These are phyloP conservation scores for Carex myosuroides DNA, from an alignment of 176 grass and related monocot genomes.

Conservation along the genomic window DNA sequence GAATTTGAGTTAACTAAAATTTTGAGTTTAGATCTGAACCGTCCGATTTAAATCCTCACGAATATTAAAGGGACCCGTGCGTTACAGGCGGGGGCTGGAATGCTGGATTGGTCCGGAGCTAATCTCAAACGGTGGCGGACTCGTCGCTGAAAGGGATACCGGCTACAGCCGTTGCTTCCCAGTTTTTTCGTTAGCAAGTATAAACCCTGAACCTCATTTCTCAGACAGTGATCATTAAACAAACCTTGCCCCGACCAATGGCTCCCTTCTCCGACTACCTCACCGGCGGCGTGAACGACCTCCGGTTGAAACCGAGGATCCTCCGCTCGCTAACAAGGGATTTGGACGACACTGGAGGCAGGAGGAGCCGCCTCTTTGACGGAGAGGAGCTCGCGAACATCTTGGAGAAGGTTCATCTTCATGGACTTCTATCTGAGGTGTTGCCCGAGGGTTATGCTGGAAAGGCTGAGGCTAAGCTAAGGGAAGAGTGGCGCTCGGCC, in stretches of 20 bases:
- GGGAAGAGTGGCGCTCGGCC: constrained; percentile 29
- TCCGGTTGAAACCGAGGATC: constrained; percentile 21
- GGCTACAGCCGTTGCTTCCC: background rate
- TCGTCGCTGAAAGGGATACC: background rate
- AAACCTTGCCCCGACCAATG: background rate
- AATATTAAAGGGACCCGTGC: no score
- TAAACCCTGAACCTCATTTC: constrained; percentile 22
- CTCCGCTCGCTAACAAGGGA: constrained; percentile 27
- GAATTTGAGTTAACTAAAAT: no score
- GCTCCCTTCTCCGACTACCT: background rate
- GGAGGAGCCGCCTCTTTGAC: background rate
- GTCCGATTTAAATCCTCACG: no score
- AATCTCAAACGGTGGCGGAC: no score
- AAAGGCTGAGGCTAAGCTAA: constrained; percentile 13
- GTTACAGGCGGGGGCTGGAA: no score
- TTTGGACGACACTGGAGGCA: background rate
- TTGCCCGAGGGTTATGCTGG: constrained; percentile 1
- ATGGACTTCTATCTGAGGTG: constrained; percentile 32
- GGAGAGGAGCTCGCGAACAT: constrained; percentile 7
- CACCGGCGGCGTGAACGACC: constrained; percentile 17
- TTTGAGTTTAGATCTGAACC: no score
- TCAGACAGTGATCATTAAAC: background rate
- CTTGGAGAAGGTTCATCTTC: constrained; percentile 23
- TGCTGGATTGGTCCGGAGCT: no score
- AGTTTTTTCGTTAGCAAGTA: background rate